Evolutionary conservation across 1,139 yeast genomes (phyloP).

Genomic region (Pichia sp.): DNA sequence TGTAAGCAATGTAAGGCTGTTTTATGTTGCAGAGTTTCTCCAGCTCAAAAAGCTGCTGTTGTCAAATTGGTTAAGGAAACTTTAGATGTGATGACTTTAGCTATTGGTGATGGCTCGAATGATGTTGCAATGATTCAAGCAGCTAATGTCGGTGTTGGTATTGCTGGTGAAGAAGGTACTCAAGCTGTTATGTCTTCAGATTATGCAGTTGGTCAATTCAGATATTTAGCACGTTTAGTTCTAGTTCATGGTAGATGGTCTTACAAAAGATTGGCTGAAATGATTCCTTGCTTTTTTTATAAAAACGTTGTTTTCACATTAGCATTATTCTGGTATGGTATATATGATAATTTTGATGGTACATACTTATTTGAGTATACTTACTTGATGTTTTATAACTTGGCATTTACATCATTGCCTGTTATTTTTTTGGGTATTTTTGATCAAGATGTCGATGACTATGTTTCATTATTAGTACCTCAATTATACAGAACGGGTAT

Average conservation of each 20-base stretch:
- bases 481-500: constrained; percentile 85
- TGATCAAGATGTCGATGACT: constrained; percentile 88
- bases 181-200: constrained; percentile 98
- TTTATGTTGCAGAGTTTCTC: constrained; percentile 92
- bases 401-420: constrained; percentile 93
- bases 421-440: constrained; percentile 84
- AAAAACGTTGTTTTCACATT: constrained; percentile 86
- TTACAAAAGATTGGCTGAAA: constrained; percentile 82
- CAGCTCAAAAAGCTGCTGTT: constrained; percentile 94
- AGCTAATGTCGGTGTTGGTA: constrained; percentile 97
- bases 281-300: constrained; percentile 91
- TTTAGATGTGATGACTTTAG: constrained; percentile 79
- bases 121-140: constrained; percentile 99
- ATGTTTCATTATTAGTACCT: constrained; percentile 80
- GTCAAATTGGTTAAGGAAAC: constrained; percentile 83
- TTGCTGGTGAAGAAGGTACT: constrained; percentile 97
- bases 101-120: constrained; percentile 97
- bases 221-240: constrained; percentile 70
- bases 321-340: constrained; percentile 90
- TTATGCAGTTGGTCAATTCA: constrained; percentile 92
- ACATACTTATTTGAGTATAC: constrained; percentile 89
- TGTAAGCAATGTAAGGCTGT: constrained; percentile 95
- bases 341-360: constrained; percentile 81
- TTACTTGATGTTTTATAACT: constrained; percentile 82
- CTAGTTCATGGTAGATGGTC: constrained; percentile 97